Conservation (phyloP, 805 yeast species). For the Metschnikowia noctiluminum region DNA sequence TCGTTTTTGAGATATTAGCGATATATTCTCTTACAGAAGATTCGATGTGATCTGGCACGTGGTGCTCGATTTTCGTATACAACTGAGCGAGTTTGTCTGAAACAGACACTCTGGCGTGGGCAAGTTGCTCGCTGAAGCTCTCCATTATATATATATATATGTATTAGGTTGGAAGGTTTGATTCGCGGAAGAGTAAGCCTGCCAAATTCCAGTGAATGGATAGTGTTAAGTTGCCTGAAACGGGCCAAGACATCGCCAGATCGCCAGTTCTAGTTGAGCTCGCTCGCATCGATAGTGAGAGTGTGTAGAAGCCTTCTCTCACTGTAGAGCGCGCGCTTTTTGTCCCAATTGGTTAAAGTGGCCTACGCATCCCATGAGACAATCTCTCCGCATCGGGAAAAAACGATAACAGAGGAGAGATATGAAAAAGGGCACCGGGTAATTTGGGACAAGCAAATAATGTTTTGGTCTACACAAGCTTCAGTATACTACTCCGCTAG, state of each 20-base stretch:
- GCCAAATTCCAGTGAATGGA: too few species aligned
- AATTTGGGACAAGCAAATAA: too few species aligned
- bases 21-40: conserved; percentile 12
- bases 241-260: neutral
- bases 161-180: neutral
- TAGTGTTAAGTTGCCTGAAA: neutral
- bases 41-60: conserved; percentile 4
- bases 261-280: neutral
- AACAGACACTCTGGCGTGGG: conserved; percentile 7
- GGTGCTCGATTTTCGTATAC: conserved; percentile 3
- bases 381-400: neutral
- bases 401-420: neutral
- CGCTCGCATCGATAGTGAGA: neutral
- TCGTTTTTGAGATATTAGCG: conserved; percentile 12
- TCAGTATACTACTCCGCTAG: too few species aligned
- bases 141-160: conserved; percentile 3
- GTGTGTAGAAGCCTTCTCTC: neutral
- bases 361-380: neutral
- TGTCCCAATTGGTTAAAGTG: neutral
- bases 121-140: conserved; percentile 5
- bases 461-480: too few species aligned
- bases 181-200: too few species aligned
- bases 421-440: too few species aligned
- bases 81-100: conserved; percentile 3
- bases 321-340: neutral